A percentile compares a stretch with the other conserved stretches of the same genome.
phyloP scores from a whole-genome alignment of 768 basidiomycete species.

The Chalciporus chontae region DNA sequence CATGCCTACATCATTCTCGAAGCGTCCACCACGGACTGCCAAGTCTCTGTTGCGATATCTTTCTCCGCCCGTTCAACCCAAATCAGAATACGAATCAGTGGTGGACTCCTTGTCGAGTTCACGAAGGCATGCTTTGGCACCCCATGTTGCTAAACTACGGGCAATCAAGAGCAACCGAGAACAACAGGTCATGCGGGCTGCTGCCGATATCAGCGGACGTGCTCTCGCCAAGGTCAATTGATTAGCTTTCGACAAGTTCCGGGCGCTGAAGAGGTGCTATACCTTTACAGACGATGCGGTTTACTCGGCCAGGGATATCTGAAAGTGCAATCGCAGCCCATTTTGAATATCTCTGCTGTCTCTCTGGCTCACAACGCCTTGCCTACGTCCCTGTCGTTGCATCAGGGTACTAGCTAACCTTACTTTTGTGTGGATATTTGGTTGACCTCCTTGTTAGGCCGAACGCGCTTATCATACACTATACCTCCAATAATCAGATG shows the following conservation, averaged over 20 bases:
- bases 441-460: constrained; percentile 42
- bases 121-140: constrained; percentile 52
- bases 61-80: constrained; percentile 21
- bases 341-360: constrained; percentile 84
- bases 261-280: neutral
- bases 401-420: constrained; percentile 59
- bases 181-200: constrained; percentile 71
- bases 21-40: constrained; percentile 38
- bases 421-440: neutral
- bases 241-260: neutral
- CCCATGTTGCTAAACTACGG: constrained; percentile 68
- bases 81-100: constrained; percentile 51
- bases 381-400: constrained; percentile 99
- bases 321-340: constrained; percentile 71
- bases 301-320: constrained; percentile 51
- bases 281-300: constrained; percentile 72
- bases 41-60: constrained; percentile 59
- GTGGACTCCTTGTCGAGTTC: constrained; percentile 50
- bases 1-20: constrained; percentile 37
- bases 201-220: constrained; percentile 82
- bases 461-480: constrained; percentile 91
- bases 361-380: constrained; percentile 75
- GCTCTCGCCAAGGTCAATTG: constrained; percentile 76
- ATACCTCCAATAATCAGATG: constrained; percentile 85
- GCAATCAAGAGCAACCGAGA: constrained; percentile 79